Base-by-base conservation (phyloP, 1,284 basidiomycete genomes). In the Tranzscheliella williamsii region DNA sequence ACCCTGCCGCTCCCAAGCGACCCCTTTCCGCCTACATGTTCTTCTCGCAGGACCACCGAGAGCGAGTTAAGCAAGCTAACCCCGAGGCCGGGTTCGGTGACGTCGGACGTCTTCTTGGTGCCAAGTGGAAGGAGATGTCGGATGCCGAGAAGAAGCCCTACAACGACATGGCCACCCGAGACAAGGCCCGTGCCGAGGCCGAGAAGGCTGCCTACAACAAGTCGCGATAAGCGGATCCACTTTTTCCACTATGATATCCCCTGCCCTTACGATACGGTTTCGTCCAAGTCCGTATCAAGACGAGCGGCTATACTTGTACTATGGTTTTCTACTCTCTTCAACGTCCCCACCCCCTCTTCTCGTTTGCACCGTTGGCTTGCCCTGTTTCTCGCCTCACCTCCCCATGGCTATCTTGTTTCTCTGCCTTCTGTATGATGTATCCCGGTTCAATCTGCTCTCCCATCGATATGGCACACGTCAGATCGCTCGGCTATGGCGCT, bases 21-120 rank as follows among this genome's bases (percentile, higher is more conserved):
- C 87, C 90, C 2, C 84, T 95, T 42, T 94, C 91, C 41, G 91
- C 92, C 44, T 97, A 95, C 83, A 95, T 97, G 92, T 93, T 93
- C 87, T 96, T 96, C 84, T 87, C 86, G 74, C 90, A 92, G 80
- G 92, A 93, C 81, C 89, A 89, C 87, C 85, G 92, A 78, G 89
- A 94, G 81, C 86, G 87, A 76, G 89, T 96, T 84, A 94, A 93
- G 85, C 76, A 84, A 48, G 93, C 94, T 82, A 95, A 96, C 83
- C 90, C 91, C 46, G 90, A 92, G 54, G 92, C 91, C 29, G 84
- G 87, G 53, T 96, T 96, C 77, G 92, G 92, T 87, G 89, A 91
- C 78, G 83, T 91, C 48, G 90, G 90, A 69, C 90, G 90, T 78
- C 83, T 91, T 40, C 85, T 92, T 51, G 90, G 90, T 53, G 86